Evolutionary conservation across 805 yeast species (phyloP).

Genomic region (Starmera caribaea): DNA sequence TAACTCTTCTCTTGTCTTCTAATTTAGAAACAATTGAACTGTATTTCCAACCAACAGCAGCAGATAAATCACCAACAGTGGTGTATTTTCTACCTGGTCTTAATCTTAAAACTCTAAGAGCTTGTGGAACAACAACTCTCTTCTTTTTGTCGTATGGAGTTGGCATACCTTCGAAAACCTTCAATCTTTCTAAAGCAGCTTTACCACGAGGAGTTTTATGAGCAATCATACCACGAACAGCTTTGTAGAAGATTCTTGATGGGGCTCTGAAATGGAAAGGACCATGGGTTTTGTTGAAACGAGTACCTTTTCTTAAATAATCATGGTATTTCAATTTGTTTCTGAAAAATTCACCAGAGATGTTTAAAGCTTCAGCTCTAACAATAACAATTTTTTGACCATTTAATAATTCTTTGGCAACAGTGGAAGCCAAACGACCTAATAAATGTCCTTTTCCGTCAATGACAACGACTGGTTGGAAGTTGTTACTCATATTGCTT

Average conservation of each 20-base stretch:
- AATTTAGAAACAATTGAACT: slow-evolving; percentile 94
- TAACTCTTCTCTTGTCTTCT: slow-evolving; percentile 99
- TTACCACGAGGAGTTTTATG: slow-evolving; percentile 99
- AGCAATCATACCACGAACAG: slow-evolving; percentile 98
- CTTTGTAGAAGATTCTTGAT: slow-evolving; percentile 99
- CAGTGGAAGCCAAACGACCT: slow-evolving; percentile 98
- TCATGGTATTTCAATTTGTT: slow-evolving; percentile 99
- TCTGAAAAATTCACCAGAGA: slow-evolving; percentile 99
- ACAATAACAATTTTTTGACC: slow-evolving; percentile 98
- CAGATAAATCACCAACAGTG: slow-evolving; percentile 91
- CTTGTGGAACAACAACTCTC: slow-evolving; percentile 99
- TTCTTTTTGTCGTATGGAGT: slow-evolving; percentile 99
- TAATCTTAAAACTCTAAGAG: slow-evolving; percentile 97
- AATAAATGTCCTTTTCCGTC: slow-evolving; percentile 99
- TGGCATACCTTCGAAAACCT: slow-evolving; percentile 99
- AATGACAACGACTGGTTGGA: slow-evolving; percentile 96
- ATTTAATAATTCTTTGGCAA: slow-evolving; percentile 96
- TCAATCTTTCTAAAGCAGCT: slow-evolving; percentile 98
- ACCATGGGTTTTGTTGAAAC: slow-evolving; percentile 98
- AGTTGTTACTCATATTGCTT: slow-evolving; percentile 38
- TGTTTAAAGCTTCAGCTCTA: slow-evolving; percentile 96
- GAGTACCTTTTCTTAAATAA: slow-evolving; percentile 98
- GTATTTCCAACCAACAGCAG: slow-evolving; percentile 99
- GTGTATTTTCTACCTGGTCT: slow-evolving; percentile 99
- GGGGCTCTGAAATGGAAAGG: slow-evolving; percentile 99